Evolutionary conservation across 768 basidiomycete genomes (phyloP), one percentile per base, ranked within the genome.

Genomic region (Xanthoconium purpureum): DNA sequence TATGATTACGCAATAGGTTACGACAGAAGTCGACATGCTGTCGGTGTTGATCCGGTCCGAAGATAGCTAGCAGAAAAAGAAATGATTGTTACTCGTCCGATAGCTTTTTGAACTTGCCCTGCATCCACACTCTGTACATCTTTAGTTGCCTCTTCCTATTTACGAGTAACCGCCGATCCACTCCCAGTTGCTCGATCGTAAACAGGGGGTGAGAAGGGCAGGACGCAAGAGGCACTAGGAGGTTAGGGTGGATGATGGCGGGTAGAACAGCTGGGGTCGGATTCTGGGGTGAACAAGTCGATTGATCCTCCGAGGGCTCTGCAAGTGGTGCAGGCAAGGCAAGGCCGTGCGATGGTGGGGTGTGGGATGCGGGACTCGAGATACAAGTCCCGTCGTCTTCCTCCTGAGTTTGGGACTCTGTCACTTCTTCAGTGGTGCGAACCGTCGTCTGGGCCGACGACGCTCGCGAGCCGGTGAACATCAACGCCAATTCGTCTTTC

Each of bases 121-220:
- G 93, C 85, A 94, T 84, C 93, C 93, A 96, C 0, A 94, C 89
- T 45, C 97, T 79, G 69, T 96, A 98, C 97, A 99, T 99, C 73
- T 96, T 96, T 49, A 97, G 74, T 73, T 94, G 89, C 56, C 91
- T 78, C 74, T 97, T 98, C 45, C 97, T 80, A 67, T 99, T 99
- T 50, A 99, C 87, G 43, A 98, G 78, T 54, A 99, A 73, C 42
- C 97, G 80, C 8, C 94, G 78, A 75, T 99, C 97, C 7, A 94
- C 83, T 3, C 94, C 94, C 3, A 98, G 79, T 65, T 93, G 90
- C 54, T 87, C 83, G n/a, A 84, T 80, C n/a, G 77, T 67, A 71
- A 98, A 95, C 36, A 93, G 74, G 6, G 87, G 84, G 45, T 84
- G 83, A 2, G 78, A 64, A 14, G 77, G 76, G 40, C 55, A 56